Evolutionary conservation across 2,329 filamentous ascomycete genomes (phyloP).

Genomic region (Colletotrichum neosansevieriae): DNA sequence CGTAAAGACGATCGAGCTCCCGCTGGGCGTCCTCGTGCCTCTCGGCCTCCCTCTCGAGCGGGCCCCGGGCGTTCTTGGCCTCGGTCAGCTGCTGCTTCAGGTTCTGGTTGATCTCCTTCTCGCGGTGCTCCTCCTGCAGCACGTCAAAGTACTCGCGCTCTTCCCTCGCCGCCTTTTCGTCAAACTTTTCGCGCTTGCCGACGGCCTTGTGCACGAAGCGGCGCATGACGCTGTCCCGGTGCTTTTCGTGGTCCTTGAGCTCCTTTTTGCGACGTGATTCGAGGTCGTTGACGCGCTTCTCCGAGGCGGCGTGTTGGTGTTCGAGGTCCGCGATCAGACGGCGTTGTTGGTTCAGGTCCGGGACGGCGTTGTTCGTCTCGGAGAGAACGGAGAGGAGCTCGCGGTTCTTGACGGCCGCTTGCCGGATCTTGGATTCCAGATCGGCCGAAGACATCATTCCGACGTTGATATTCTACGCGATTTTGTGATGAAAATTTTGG

Average conservation of each 20-base stretch:
- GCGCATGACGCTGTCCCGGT: slow-evolving; percentile 64
- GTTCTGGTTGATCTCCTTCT: slow-evolving; percentile 55
- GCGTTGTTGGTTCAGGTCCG: slow-evolving; percentile 59
- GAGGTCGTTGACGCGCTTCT: slow-evolving; percentile 54
- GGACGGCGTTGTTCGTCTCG: slow-evolving; percentile 61
- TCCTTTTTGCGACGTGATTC: slow-evolving; percentile 58
- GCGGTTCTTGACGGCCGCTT: slow-evolving; percentile 54
- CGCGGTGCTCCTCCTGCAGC: slow-evolving; percentile 60
- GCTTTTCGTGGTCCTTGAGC: slow-evolving; percentile 63
- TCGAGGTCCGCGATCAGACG: slow-evolving; percentile 60
- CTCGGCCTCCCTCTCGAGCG: slow-evolving; percentile 51
- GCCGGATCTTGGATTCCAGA: slow-evolving; percentile 52
- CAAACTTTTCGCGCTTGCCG: slow-evolving; percentile 62
- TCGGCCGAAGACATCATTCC: slow-evolving; percentile 34
- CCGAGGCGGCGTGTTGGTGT: slow-evolving; percentile 51
- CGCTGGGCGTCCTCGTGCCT: slow-evolving; percentile 56
- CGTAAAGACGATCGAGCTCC: slow-evolving; percentile 64
- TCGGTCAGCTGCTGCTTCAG: slow-evolving; percentile 55
- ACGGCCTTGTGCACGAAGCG: slow-evolving; percentile 64
- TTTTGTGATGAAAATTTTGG: background rate
- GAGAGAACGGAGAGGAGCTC: slow-evolving; percentile 60
- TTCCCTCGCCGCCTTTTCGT: slow-evolving; percentile 63
- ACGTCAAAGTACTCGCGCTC: slow-evolving; percentile 67
- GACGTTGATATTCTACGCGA: background rate
- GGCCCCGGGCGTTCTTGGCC: slow-evolving; percentile 51